Conservation (phyloP, 2,329 filamentous ascomycete species). For the Lachnellula cervina region DNA sequence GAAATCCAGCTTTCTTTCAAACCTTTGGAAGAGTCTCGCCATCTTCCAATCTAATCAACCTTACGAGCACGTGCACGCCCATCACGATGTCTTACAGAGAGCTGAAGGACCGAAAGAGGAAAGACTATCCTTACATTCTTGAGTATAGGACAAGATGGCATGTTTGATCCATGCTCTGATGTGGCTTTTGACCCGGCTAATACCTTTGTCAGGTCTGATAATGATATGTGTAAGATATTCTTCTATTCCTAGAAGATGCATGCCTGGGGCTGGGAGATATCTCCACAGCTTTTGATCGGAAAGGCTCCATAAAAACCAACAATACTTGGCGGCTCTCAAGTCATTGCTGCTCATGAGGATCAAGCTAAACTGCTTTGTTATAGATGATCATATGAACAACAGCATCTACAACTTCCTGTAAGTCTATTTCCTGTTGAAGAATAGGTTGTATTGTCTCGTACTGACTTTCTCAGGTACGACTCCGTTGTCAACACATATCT, state of each 20-base stretch:
- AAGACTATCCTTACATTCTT: constrained; percentile 72
- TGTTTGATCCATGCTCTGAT: constrained; percentile 7
- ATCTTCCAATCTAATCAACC: too few relatives aligned
- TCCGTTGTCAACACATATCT: constrained; percentile 87
- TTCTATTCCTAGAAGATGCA: too few relatives aligned
- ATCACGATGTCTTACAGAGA: constrained; percentile 29
- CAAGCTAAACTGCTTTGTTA: too few relatives aligned
- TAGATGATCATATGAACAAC: constrained; percentile 75
- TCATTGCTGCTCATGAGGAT: too few relatives aligned
- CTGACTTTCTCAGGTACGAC: constrained; percentile 59
- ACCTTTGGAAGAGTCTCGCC: too few relatives aligned
- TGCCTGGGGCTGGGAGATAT: too few relatives aligned
- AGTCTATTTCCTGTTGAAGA: constrained; percentile 21
- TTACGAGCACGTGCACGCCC: background rate
- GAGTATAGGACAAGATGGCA: constrained; percentile 87
- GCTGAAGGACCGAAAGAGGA: constrained; percentile 58
- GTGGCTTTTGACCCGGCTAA: background rate
- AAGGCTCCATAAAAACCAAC: too few relatives aligned
- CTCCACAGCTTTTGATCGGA: too few relatives aligned
- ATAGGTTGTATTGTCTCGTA: too few relatives aligned
- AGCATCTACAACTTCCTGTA: constrained; percentile 77
- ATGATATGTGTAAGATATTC: constrained; percentile 65
- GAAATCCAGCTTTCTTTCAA: too few relatives aligned
- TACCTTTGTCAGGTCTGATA: constrained; percentile 66
- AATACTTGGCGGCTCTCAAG: too few relatives aligned